Percentiles rank a stretch among this genome's conserved stretches.
These are phyloP conservation scores for Sarcomyxa edulis DNA, from an alignment of 768 basidiomycete species.

Conservation along the genomic window DNA sequence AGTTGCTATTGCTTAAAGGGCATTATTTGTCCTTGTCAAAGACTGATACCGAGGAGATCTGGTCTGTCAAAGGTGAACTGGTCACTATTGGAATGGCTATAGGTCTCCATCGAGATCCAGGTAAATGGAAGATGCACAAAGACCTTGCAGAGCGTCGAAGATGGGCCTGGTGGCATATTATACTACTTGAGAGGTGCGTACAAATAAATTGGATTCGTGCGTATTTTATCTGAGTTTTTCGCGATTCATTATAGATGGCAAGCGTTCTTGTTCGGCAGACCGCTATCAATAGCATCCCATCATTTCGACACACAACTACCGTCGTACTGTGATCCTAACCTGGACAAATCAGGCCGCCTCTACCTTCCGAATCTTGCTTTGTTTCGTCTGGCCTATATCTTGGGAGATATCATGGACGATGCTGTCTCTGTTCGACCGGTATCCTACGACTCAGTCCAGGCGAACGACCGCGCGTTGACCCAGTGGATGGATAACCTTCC, in stretches of 20 bases:
- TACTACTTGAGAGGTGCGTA: constrained; percentile 69
- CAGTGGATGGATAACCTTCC: constrained; percentile 80
- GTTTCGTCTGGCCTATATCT: constrained; percentile 70
- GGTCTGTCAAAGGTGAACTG: constrained; percentile 70
- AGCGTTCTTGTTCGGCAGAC: constrained; percentile 82
- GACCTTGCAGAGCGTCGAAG: constrained; percentile 71
- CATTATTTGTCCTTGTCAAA: constrained; percentile 73
- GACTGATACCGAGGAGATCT: constrained; percentile 76
- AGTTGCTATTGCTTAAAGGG: constrained; percentile 62
- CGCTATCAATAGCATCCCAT: constrained; percentile 68
- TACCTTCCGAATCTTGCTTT: constrained; percentile 74
- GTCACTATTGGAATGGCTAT: constrained; percentile 73
- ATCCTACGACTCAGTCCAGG: constrained; percentile 65
- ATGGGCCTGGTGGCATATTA: constrained; percentile 91
- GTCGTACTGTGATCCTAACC: constrained; percentile 54
- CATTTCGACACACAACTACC: constrained; percentile 83
- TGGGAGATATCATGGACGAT: constrained; percentile 84
- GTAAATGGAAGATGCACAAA: constrained; percentile 65
- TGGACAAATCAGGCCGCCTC: constrained; percentile 60
- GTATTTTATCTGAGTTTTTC: background rate
- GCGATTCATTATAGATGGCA: constrained; percentile 59
- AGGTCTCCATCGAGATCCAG: constrained; percentile 86
- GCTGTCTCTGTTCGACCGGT: constrained; percentile 79
- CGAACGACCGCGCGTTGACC: constrained; percentile 64
- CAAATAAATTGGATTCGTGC: constrained; percentile 5